Evolutionary conservation across 495 filamentous ascomycete species (phyloP).

Genomic region (Pseudoneurospora amorphoporcata): DNA sequence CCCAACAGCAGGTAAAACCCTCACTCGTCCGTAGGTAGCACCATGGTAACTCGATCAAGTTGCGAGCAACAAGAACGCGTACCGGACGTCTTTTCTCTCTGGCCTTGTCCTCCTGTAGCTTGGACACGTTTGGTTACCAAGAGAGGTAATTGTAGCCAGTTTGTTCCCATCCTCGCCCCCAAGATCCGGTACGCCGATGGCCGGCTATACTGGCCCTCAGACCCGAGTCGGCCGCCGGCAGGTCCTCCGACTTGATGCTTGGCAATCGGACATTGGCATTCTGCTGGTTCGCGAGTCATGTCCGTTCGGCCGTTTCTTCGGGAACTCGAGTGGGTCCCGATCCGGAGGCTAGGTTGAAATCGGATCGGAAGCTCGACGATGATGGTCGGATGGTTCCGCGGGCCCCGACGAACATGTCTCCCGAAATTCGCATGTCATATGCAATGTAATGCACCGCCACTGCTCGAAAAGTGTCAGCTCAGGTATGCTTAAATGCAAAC

Average conservation of each 20-base stretch:
- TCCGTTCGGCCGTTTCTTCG: neutral
- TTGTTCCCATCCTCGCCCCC: neutral
- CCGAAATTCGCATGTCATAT: neutral
- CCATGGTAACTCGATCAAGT: neutral
- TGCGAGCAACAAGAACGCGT: neutral
- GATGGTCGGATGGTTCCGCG: neutral
- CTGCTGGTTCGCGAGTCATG: neutral
- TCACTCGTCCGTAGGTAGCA: neutral
- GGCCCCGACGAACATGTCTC: neutral
- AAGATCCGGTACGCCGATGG: neutral
- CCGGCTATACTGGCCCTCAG: neutral
- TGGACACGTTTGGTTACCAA: neutral
- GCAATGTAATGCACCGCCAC: neutral
- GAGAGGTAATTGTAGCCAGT: neutral
- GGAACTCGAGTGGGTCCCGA: neutral
- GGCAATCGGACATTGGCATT: neutral
- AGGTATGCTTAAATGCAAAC: neutral
- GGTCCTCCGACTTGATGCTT: neutral
- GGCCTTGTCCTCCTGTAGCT: neutral
- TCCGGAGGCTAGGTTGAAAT: neutral
- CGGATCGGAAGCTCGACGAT: neutral
- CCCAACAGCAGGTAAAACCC: neutral
- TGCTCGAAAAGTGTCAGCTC: neutral
- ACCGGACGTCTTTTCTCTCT: neutral
- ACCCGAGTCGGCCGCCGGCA: neutral